These are phyloP conservation scores for Nigrospora sphaerica DNA, from an alignment of 2,329 filamentous ascomycete species.

Conservation along the genomic window DNA sequence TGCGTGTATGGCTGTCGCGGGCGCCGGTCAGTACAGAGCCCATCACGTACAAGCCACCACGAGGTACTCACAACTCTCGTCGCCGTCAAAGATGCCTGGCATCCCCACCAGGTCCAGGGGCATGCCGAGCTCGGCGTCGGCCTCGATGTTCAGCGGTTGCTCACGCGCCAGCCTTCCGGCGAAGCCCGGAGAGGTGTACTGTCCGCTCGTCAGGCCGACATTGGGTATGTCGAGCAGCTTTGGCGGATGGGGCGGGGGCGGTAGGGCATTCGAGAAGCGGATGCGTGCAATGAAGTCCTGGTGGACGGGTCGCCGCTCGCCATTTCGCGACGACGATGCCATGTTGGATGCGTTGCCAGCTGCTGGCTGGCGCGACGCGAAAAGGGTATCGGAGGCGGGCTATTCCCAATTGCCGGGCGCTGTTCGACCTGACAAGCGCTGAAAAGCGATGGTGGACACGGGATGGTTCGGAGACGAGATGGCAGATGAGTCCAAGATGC, in stretches of 20 bases:
- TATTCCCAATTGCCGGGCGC: too few species aligned
- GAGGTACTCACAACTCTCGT: constrained; percentile 73
- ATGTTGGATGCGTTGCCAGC: constrained; percentile 14
- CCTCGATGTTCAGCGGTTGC: constrained; percentile 92
- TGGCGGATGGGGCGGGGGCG: constrained; percentile 86
- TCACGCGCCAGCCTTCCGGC: constrained; percentile 83
- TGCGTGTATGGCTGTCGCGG: constrained; percentile 66
- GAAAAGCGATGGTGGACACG: too few species aligned
- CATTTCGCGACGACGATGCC: constrained; percentile 36
- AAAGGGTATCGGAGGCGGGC: too few species aligned
- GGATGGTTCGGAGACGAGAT: too few species aligned
- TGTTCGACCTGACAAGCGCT: too few species aligned
- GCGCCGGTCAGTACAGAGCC: constrained; percentile 6
- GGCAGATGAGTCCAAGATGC: too few species aligned
- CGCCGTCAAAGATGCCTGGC: constrained; percentile 88
- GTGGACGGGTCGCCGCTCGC: constrained; percentile 58
- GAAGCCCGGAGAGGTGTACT: constrained; percentile 87
- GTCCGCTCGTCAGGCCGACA: constrained; percentile 75
- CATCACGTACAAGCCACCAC: constrained; percentile 7
- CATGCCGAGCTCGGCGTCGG: constrained; percentile 97
- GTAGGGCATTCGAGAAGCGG: constrained; percentile 90
- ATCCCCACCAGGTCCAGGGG: constrained; percentile 91
- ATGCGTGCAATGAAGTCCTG: constrained; percentile 98
- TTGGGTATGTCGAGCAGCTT: constrained; percentile 97
- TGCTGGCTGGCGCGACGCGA: too few species aligned